Evolutionary conservation across 225 moss, liverwort and hornwort species (phyloP).

Genomic region (Marchantia polymorpha): DNA sequence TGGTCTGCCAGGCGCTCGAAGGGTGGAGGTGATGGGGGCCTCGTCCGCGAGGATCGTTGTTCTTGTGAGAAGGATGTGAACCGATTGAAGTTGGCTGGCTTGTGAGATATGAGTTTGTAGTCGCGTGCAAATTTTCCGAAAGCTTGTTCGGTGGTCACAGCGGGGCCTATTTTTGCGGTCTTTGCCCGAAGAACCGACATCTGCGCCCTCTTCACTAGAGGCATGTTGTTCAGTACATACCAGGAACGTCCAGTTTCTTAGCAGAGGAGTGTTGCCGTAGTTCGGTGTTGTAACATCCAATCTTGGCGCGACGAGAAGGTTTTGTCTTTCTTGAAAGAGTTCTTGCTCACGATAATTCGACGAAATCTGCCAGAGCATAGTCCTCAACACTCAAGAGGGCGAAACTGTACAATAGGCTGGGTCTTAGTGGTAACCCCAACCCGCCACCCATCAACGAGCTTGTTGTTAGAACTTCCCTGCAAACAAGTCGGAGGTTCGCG

Average conservation of each 20-base stretch:
- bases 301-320: background rate
- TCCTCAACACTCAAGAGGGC: background rate
- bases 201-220: background rate
- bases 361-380: constrained; percentile 14
- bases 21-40: background rate
- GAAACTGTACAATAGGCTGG: background rate
- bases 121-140: background rate
- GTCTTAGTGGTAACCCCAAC: background rate
- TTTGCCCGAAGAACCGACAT: background rate
- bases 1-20: background rate
- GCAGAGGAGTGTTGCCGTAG: background rate
- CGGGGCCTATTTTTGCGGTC: background rate
- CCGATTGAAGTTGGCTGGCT: background rate
- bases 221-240: background rate
- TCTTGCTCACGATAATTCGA: constrained; percentile 10
- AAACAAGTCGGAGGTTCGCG: constrained; percentile 12
- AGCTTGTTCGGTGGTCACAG: background rate
- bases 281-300: background rate
- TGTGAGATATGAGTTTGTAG: background rate
- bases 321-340: background rate
- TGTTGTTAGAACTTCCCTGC: background rate
- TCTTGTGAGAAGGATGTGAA: background rate
- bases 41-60: background rate
- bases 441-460: background rate
- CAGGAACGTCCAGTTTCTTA: background rate